Conservation (phyloP, 1,139 yeast species). For the Debaryomyces fabryi region DNA sequence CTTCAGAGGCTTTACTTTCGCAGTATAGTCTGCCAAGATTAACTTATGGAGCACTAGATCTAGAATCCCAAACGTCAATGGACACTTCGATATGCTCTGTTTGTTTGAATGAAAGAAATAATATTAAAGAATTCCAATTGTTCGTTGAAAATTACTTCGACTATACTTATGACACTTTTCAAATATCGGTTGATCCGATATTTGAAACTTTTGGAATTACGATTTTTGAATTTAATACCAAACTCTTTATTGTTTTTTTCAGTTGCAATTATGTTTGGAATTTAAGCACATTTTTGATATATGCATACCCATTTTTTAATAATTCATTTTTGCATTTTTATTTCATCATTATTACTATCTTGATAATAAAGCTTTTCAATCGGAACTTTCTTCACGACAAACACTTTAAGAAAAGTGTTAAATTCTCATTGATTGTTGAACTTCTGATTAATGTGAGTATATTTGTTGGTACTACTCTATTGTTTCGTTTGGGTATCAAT, state of each 20-base stretch:
- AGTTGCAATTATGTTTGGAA: not conserved
- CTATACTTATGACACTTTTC: not conserved
- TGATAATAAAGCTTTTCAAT: constrained; percentile 15
- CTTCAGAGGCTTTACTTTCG: not conserved
- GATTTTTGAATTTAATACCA: not conserved
- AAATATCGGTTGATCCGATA: constrained; percentile 17
- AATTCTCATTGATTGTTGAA: constrained; percentile 12
- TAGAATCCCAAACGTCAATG: not conserved
- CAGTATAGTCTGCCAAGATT: not conserved
- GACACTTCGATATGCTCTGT: not conserved
- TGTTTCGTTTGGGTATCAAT: not conserved
- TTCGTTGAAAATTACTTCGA: not conserved
- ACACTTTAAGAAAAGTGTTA: constrained; percentile 6
- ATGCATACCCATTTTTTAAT: constrained; percentile 4
- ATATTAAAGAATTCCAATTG: not conserved
- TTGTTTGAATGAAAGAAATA: not conserved
- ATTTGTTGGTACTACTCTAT: constrained; percentile 4
- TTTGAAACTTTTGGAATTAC: constrained; percentile 17
- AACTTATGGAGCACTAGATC: constrained; percentile 6
- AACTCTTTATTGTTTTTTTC: not conserved
- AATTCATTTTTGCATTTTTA: not conserved
- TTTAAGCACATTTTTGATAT: not conserved
- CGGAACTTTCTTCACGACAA: constrained; percentile 16
- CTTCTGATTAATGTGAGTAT: constrained; percentile 11
- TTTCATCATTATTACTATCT: not conserved